Evolutionary conservation across 1,139 yeast species (phyloP), one percentile per base, ranked within the genome.

Genomic region (Suhomyces panamericanus): DNA sequence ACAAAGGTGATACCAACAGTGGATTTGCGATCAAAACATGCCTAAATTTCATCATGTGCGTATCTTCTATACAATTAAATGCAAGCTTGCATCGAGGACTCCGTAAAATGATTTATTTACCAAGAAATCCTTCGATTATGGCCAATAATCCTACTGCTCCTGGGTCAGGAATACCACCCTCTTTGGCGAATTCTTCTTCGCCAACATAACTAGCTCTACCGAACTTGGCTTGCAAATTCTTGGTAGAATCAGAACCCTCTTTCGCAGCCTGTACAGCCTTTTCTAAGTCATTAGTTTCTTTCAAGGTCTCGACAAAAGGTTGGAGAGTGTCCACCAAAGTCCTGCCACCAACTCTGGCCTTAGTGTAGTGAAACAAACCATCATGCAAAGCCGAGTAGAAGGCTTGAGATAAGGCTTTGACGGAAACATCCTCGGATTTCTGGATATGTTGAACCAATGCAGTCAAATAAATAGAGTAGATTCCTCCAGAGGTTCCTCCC

Each of bases 401-500:
- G 0, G 75, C 69, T 6, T 52, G 48, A 3, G 65, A 59, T 38
- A 70, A 49, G 1, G 64, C 52, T 33, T 39, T 33, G 3, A 57
- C 49, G 10, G 54, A 43, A 30, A 53, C 47, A 14, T 55, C 40
- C 22, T 77, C 58, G 3, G 83, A 73, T 1, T 60, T 41, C 32
- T 60, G 64, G 30, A 74, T 54, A 39, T 66, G 51, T 47, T 69
- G 68, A 5, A 64, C 81, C 46, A 86, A 70, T 1, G 90, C 86
- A 17, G 87, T 78, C 50, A 91, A 74, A 66, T 73, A 88, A 46
- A 91, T 91, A 3, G 96, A 86, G 63, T 90, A 91, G 37, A 91
- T 68, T 0, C 97, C 98, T 43, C 98, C 98, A 1, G 96, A 87
- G 0, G 98, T 91, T 40, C 98, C 98, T 42, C 97, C 98, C 98